Conservation (phyloP, 306 rosid species). For the Pachyrhizus erosus region DNA sequence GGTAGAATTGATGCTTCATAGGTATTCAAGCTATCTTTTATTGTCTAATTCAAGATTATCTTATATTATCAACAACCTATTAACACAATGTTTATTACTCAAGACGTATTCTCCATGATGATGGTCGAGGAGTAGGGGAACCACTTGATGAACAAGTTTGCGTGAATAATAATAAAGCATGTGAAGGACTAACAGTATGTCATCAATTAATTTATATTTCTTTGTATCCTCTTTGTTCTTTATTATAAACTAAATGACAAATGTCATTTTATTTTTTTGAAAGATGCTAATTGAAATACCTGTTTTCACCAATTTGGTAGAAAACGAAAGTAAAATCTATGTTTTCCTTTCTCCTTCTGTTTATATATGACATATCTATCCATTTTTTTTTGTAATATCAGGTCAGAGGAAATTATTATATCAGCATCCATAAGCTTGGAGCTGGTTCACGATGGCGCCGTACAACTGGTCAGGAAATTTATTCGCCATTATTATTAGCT, state of each 20-base stretch:
- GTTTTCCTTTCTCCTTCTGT: constrained; percentile 4
- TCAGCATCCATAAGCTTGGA: constrained; percentile 58
- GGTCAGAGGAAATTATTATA: constrained; percentile 75
- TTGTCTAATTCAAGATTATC: background rate
- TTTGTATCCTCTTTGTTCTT: background rate
- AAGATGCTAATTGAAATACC: background rate
- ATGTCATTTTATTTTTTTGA: background rate
- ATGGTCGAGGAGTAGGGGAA: constrained; percentile 79
- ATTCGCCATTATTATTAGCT: constrained; percentile 73
- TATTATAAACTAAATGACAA: background rate
- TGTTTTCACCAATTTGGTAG: background rate
- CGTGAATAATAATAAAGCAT: background rate
- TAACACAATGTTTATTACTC: constrained; percentile 28
- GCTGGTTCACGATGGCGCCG: constrained; percentile 80
- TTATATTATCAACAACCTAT: background rate
- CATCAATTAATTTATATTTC: background rate
- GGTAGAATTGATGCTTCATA: constrained; percentile 90
- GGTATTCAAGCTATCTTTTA: constrained; percentile 49
- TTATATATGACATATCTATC: background rate
- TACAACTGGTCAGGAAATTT: constrained; percentile 74
- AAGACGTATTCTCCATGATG: constrained; percentile 73
- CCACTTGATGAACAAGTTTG: constrained; percentile 85
- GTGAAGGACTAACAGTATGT: constrained; percentile 66
- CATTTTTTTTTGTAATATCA: constrained; percentile 29
- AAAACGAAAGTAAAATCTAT: background rate